These are phyloP conservation scores for Lolium multiflorum DNA, from an alignment of 176 grass and related monocot species.

Conservation along the genomic window DNA sequence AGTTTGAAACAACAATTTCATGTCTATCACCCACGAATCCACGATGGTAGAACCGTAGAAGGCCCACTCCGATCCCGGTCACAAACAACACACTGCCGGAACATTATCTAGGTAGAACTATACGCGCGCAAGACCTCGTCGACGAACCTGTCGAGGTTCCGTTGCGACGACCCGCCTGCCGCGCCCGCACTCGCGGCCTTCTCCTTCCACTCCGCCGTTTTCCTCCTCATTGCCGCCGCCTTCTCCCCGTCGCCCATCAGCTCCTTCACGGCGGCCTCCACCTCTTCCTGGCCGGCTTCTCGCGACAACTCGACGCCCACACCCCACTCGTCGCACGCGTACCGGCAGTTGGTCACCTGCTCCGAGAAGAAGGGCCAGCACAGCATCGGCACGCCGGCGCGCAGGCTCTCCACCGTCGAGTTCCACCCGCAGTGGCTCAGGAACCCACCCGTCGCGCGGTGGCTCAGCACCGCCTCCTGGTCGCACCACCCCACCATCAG, in stretches of 20 bases:
- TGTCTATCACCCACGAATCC: not conserved
- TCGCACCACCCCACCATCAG: conserved; percentile 28
- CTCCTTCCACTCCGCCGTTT: not conserved
- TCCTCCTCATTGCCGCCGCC: not conserved
- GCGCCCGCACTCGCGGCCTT: conserved; percentile 14
- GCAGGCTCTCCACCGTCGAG: conserved; percentile 62
- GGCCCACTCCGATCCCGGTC: not conserved
- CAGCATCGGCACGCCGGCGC: conserved; percentile 19
- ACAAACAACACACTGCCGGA: not conserved
- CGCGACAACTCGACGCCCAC: conserved; percentile 4
- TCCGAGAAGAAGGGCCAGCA: conserved; percentile 26
- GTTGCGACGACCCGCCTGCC: not conserved
- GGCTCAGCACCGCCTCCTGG: conserved; percentile 25
- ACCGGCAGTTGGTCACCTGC: conserved; percentile 32
- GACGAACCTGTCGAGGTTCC: not conserved
- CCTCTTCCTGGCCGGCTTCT: conserved; percentile 2
- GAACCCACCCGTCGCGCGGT: conserved; percentile 65
- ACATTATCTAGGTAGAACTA: not conserved
- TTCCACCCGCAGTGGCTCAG: conserved; percentile 89
- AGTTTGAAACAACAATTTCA: not conserved
- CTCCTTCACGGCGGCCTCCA: conserved; percentile 7
- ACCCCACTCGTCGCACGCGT: conserved; percentile 25
- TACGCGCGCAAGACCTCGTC: not conserved
- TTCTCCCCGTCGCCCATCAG: conserved; percentile 16
- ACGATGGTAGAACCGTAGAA: not conserved